These are phyloP conservation scores for Paspalum notatum DNA, from an alignment of 176 grass and related monocot species.

Conservation along the genomic window DNA sequence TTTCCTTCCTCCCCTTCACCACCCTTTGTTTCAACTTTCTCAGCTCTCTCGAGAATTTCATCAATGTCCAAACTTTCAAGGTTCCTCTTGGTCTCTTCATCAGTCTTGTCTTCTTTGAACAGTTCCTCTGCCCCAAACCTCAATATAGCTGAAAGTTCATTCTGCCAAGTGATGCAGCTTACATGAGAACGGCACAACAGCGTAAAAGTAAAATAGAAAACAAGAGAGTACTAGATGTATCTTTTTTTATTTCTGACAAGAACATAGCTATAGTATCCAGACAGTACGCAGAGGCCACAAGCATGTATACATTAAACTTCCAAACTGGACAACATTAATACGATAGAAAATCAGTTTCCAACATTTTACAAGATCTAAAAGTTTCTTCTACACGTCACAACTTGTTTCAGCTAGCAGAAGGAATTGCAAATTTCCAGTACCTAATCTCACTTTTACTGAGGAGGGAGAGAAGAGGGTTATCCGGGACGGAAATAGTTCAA, in stretches of 20 bases:
- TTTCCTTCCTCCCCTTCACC: constrained; percentile 83
- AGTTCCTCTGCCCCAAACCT: constrained; percentile 97
- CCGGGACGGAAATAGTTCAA: neutral
- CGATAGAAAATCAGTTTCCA: neutral
- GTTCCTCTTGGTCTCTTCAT: constrained; percentile 87
- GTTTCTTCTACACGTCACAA: neutral
- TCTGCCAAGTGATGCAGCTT: constrained; percentile 56
- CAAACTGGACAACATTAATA: constrained; percentile 18
- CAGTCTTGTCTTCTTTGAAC: constrained; percentile 97
- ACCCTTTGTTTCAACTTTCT: constrained; percentile 93
- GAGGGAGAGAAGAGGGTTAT: no score
- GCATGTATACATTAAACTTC: constrained; percentile 8
- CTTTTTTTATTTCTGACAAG: neutral
- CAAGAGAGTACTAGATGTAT: neutral
- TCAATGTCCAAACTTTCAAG: constrained; percentile 99
- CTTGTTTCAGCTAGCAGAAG: neutral
- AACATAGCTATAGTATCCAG: neutral
- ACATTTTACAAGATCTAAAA: neutral
- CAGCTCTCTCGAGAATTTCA: constrained; percentile 99
- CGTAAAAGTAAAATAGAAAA: neutral
- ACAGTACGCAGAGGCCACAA: neutral
- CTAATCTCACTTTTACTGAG: no score
- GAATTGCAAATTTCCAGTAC: no score
- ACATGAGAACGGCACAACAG: constrained; percentile 25
- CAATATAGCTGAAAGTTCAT: constrained; percentile 98